A percentile compares a stretch with the other conserved stretches of the same genome.
phyloP scores from a whole-genome alignment of 306 rosid genomes.

The Pyrus communis region DNA sequence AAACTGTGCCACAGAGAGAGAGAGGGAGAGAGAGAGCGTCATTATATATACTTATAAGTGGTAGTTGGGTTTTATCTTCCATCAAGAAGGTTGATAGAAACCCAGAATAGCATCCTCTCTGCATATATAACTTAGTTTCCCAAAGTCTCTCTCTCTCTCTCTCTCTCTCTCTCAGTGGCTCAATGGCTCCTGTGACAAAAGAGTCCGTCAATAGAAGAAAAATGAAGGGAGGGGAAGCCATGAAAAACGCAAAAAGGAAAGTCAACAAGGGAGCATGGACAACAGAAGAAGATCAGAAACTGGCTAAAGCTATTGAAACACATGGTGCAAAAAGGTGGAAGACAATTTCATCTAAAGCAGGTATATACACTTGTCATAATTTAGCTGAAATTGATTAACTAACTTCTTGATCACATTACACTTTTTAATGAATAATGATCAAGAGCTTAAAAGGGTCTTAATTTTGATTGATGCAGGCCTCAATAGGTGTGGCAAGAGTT shows the following conservation, averaged over 20 bases:
- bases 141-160: background rate
- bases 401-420: background rate
- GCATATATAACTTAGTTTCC: background rate
- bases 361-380: background rate
- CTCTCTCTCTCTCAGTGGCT: background rate
- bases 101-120: background rate
- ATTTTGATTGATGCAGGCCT: constrained; percentile 30
- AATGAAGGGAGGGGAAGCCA: constrained; percentile 10
- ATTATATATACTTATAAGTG: background rate
- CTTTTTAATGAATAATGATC: background rate
- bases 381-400: no score
- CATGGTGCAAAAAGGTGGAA: constrained; percentile 58
- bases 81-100: constrained; percentile 15
- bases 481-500: constrained; percentile 56
- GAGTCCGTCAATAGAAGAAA: background rate
- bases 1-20: background rate
- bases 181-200: background rate
- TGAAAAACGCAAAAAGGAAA: constrained; percentile 16
- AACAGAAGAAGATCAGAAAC: constrained; percentile 44
- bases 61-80: constrained; percentile 9
- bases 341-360: constrained; percentile 49
- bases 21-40: background rate
- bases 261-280: constrained; percentile 60
- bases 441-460: background rate
- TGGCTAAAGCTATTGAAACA: constrained; percentile 42